Base-by-base conservation (phyloP, 2,329 filamentous ascomycete genomes). In the Aspergillus thermomutatus region DNA sequence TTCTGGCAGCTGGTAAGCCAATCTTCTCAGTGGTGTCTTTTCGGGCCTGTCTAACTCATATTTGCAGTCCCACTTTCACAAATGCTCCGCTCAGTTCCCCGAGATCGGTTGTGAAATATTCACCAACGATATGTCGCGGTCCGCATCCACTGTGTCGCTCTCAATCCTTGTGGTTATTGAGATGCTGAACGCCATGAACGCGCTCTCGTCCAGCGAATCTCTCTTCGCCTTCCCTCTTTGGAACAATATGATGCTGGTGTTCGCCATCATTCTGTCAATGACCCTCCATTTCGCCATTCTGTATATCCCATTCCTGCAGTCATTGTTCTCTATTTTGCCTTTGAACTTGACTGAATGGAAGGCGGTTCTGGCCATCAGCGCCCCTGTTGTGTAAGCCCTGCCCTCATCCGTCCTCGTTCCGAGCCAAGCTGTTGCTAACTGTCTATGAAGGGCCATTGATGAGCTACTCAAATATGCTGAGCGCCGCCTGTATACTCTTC, bases 101-200 rank as follows among this genome's bases (percentile, higher is more conserved):
- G 88, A 93, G 67, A 91, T 97, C 67, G 92, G 91, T 53, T 99
- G 94, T 77, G 79, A 87, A 60, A 97, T 99, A 83, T 99, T 99
- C 79, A 79, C 83, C 63, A 88, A 96, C 70, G 83, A 91, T 63
- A 88, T 90, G 82, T 87, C 92, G 64, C 92, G 93, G 77, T 86
- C 92, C 4, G 94, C 92, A 2, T 96, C 92, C 21, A 99, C 94
- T 1, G 87, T 99, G 27, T 97, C 92, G 6, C 83, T 99, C 59
- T 96, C 91, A 40, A 87, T 87, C 68, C 83, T 99, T 19, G 94
- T 99, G 48, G 92, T 97, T 59, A 97, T 99, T 70, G 94, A 99
- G 79, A 99, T 99, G 94, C 85, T 99, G 72, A 99, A 99, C 77
- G 94, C 94, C 66, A 93, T 97, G 89, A 99, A 99, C 72, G 94